Evolutionary conservation across 345 rosid genomes (phyloP).

Genomic region (Populus davidiana): DNA sequence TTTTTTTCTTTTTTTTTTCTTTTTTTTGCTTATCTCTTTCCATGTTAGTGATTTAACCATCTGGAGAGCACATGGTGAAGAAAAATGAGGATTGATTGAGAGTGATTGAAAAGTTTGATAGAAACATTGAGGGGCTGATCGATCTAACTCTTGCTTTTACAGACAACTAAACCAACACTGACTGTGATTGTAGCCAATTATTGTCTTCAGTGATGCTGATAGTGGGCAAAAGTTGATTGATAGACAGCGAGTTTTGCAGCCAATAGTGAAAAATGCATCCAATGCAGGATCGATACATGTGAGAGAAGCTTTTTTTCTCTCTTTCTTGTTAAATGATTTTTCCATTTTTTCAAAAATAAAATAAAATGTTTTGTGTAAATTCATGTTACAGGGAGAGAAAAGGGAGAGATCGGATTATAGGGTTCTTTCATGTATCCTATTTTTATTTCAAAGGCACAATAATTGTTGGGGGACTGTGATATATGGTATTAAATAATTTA

Average conservation of each 20-base stretch:
- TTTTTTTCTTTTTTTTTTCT: too few relatives aligned
- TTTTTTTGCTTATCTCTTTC: background rate
- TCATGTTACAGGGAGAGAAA: too few relatives aligned
- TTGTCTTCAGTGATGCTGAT: slow-evolving; percentile 11
- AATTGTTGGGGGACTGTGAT: too few relatives aligned
- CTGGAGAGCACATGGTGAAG: background rate
- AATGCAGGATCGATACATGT: too few relatives aligned
- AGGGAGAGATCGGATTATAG: too few relatives aligned
- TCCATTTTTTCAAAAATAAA: too few relatives aligned
- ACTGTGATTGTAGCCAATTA: slow-evolving; percentile 15
- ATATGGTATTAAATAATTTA: background rate
- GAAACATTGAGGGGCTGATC: background rate
- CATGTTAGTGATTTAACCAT: background rate
- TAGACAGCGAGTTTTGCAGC: slow-evolving; percentile 5
- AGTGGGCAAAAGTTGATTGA: slow-evolving; percentile 16
- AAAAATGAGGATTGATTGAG: background rate
- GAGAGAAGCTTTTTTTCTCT: too few relatives aligned
- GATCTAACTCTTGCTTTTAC: slow-evolving; percentile 20
- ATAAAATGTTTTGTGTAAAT: too few relatives aligned
- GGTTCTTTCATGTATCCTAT: too few relatives aligned
- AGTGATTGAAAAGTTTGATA: slow-evolving; percentile 2
- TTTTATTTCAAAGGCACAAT: too few relatives aligned
- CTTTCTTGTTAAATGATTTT: too few relatives aligned
- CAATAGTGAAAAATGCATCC: background rate
- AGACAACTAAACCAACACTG: slow-evolving; percentile 25